phyloP scores from a whole-genome alignment of 1,284 basidiomycete genomes.

The Thecaphora thlaspeos region DNA sequence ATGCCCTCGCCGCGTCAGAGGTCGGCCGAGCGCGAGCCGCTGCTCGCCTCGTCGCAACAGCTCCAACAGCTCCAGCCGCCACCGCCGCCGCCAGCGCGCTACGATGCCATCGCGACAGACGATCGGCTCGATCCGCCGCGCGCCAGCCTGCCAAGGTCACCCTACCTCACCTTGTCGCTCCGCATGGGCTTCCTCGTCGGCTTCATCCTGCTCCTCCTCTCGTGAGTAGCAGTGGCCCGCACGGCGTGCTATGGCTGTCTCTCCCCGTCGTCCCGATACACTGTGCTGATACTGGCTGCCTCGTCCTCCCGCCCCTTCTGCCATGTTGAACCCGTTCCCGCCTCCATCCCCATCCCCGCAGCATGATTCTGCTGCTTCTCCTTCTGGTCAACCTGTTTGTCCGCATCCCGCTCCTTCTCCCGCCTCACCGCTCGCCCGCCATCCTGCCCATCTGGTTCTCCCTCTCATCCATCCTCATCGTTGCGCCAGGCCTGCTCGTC shows the following conservation, averaged over 20 bases:
- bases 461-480: conserved; percentile 29
- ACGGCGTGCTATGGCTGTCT: too few relatives aligned
- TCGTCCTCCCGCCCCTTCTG: too few relatives aligned
- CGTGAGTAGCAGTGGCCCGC: too few relatives aligned
- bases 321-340: too few relatives aligned
- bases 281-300: too few relatives aligned
- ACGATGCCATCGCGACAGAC: conserved; percentile 12
- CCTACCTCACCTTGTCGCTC: conserved; percentile 23
- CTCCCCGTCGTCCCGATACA: too few relatives aligned
- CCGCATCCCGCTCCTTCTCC: conserved; percentile 34
- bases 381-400: conserved; percentile 32
- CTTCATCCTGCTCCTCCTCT: conserved; percentile 19
- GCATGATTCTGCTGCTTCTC: conserved; percentile 22
- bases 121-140: conserved; percentile 1
- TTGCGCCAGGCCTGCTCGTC: conserved; percentile 33
- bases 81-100: too few relatives aligned
- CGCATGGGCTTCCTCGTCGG: conserved; percentile 29
- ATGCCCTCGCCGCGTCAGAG: too few relatives aligned
- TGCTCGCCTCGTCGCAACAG: too few relatives aligned
- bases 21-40: too few relatives aligned
- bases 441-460: conserved; percentile 37
- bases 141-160: conserved; percentile 8
- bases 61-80: too few relatives aligned
- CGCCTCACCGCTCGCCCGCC: conserved; percentile 29
- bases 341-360: not conserved